phyloP scores from a whole-genome alignment of 2,329 filamentous ascomycete species.

The Pezizomycotina sp. region DNA sequence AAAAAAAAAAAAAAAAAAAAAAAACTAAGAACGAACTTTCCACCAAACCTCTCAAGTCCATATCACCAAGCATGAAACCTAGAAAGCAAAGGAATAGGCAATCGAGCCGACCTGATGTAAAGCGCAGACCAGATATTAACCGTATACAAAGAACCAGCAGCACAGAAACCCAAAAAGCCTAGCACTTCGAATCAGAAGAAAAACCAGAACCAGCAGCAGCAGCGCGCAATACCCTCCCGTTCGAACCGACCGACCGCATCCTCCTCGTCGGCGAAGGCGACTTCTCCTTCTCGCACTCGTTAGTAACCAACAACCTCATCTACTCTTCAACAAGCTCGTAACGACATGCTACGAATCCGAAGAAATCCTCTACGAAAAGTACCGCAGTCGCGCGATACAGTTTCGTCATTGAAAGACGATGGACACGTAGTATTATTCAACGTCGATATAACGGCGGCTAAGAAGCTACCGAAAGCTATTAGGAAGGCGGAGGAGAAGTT shows the following conservation, averaged over 20 bases:
- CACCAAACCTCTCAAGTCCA: too few relatives aligned
- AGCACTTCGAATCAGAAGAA: slow-evolving; percentile 5
- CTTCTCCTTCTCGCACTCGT: slow-evolving; percentile 56
- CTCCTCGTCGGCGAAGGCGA: slow-evolving; percentile 68
- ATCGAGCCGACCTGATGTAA: too few relatives aligned
- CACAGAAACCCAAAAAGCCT: too few relatives aligned
- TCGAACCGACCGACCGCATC: slow-evolving; percentile 48
- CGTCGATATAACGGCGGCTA: slow-evolving; percentile 28
- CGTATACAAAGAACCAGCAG: too few relatives aligned
- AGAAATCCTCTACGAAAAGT: slow-evolving; percentile 48
- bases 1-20: too few relatives aligned
- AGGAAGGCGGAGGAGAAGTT: slow-evolving; percentile 34
- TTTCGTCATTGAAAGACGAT: slow-evolving; percentile 2
- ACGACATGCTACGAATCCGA: slow-evolving; percentile 45
- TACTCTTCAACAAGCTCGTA: slow-evolving; percentile 32
- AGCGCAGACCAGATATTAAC: too few relatives aligned
- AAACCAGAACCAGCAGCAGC: slow-evolving; percentile 1
- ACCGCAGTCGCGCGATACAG: slow-evolving; percentile 44
- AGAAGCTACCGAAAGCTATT: slow-evolving; percentile 29
- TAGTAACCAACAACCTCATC: slow-evolving; percentile 27
- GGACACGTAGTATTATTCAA: slow-evolving; percentile 13
- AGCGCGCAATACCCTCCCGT: slow-evolving; percentile 50
- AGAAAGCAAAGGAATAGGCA: too few relatives aligned
- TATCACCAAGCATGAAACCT: too few relatives aligned
- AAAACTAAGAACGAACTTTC: too few relatives aligned